Percentiles rank a stretch among this genome's conserved stretches.
phyloP scores from a whole-genome alignment of 2,329 filamentous ascomycete species.

The Aspergillus pseudoviridinutans region DNA sequence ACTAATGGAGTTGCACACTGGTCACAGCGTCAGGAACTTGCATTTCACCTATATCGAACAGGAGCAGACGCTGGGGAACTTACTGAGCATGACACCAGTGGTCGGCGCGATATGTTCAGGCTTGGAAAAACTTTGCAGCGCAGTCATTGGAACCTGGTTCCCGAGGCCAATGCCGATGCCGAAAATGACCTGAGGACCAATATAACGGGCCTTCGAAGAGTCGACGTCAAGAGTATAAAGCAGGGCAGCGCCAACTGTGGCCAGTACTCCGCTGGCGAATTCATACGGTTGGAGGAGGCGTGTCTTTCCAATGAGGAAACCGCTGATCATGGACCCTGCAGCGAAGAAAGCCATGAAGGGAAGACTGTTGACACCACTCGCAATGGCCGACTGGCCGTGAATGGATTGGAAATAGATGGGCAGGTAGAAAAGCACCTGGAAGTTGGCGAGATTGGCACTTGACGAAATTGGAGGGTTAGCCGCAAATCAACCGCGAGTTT shows the following conservation, averaged over 20 bases:
- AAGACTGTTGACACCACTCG: slow-evolving; percentile 18
- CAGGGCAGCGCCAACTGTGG: no score
- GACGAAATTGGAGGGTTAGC: slow-evolving; percentile 1
- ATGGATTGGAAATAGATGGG: slow-evolving; percentile 23
- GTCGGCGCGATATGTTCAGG: slow-evolving; percentile 19
- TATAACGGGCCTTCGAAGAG: slow-evolving; percentile 12
- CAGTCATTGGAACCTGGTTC: slow-evolving; percentile 21
- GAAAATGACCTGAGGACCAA: slow-evolving; percentile 21
- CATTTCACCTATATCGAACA: no score
- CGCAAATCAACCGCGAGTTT: no score
- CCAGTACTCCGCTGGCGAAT: no score
- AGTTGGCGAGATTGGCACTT: slow-evolving; percentile 11
- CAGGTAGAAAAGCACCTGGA: slow-evolving; percentile 17
- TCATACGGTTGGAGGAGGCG: slow-evolving; percentile 11
- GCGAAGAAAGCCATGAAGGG: slow-evolving; percentile 16
- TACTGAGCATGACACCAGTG: slow-evolving; percentile 21
- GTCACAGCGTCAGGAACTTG: no score
- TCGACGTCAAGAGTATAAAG: no score
- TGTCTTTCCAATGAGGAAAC: slow-evolving; percentile 11
- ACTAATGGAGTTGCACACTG: no score
- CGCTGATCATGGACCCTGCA: slow-evolving; percentile 12
- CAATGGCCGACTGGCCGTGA: slow-evolving; percentile 12
- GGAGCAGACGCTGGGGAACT: no score
- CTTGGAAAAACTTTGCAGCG: slow-evolving; percentile 15
- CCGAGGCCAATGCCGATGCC: slow-evolving; percentile 22